Conservation (phyloP, 495 filamentous ascomycete genomes). For the Wilcoxina mikolae region DNA sequence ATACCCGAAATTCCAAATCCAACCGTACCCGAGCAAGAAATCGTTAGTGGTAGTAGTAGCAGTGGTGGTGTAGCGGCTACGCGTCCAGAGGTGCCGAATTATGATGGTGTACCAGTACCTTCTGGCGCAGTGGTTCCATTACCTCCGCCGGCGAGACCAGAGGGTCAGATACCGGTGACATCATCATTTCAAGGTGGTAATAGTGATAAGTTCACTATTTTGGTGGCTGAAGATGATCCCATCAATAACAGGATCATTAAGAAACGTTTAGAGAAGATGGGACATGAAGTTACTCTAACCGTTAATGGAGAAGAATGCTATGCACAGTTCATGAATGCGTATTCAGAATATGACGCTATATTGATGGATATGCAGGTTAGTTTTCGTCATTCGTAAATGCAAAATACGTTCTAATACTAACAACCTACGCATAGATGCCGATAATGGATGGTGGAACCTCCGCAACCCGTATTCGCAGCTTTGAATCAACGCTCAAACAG, state of each 20-base stretch:
- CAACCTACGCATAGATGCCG: constrained; percentile 55
- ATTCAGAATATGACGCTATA: constrained; percentile 57
- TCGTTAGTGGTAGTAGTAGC: too few species aligned
- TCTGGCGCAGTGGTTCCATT: constrained; percentile 1
- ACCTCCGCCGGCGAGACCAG: not conserved
- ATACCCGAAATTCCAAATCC: not conserved
- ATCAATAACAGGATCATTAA: constrained; percentile 78
- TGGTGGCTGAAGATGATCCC: constrained; percentile 87
- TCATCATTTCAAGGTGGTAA: too few species aligned
- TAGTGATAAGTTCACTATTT: constrained; percentile 31
- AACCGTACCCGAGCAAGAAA: not conserved
- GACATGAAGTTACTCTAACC: constrained; percentile 57
- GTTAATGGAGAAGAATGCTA: constrained; percentile 83
- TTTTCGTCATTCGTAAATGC: constrained; percentile 5
- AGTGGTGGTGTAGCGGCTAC: not conserved
- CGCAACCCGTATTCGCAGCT: constrained; percentile 64
- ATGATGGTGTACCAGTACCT: constrained; percentile 8
- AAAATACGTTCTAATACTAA: constrained; percentile 11
- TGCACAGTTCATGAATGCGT: constrained; percentile 37
- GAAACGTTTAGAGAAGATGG: constrained; percentile 68
- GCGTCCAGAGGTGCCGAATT: not conserved
- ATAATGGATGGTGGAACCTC: constrained; percentile 79
- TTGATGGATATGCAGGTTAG: constrained; percentile 91
- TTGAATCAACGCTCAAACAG: constrained; percentile 35
- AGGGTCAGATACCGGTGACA: not conserved